A percentile compares a stretch with the other conserved stretches of the same genome.
Conservation (phyloP, 2,329 filamentous ascomycete genomes). For the Mycogone perniciosa region DNA sequence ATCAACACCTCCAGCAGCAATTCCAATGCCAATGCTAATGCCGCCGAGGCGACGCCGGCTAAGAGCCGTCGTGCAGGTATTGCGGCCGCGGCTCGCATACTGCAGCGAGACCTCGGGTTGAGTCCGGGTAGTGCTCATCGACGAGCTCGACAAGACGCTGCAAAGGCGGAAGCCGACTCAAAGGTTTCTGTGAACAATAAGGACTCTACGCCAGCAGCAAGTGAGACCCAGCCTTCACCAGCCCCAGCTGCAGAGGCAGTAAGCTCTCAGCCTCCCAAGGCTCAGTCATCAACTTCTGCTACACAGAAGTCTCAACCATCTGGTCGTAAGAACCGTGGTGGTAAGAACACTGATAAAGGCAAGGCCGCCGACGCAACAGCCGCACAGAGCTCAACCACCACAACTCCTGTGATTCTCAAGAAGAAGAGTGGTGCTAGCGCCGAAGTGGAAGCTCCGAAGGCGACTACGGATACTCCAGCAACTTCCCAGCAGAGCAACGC, state of each 20-base stretch:
- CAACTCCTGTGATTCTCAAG: constrained; percentile 35
- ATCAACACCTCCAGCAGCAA: constrained; percentile 20
- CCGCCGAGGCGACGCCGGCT: constrained; percentile 14
- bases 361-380: constrained; percentile 30
- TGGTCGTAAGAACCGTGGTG: constrained; percentile 28
- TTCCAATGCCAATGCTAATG: constrained; percentile 19
- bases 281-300: constrained; percentile 16
- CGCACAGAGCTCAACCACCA: constrained; percentile 21
- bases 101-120: constrained; percentile 60
- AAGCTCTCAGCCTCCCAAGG: constrained; percentile 17
- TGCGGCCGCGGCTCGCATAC: constrained; percentile 55
- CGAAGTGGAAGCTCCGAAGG: constrained; percentile 15
- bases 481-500: constrained; percentile 4
- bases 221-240: constrained; percentile 12
- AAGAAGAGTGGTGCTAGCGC: constrained; percentile 30
- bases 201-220: constrained; percentile 19
- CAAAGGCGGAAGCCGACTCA: constrained; percentile 46
- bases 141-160: constrained; percentile 52
- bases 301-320: constrained; percentile 23
- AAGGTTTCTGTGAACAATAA: constrained; percentile 35
- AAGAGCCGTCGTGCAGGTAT: constrained; percentile 57
- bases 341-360: constrained; percentile 34
- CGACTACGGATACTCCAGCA: constrained; percentile 14
- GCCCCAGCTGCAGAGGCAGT: constrained; percentile 17
- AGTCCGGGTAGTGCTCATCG: constrained; percentile 57